Evolutionary conservation across 2,329 filamentous ascomycete species (phyloP).

Genomic region (Hirsutella thompsonii): DNA sequence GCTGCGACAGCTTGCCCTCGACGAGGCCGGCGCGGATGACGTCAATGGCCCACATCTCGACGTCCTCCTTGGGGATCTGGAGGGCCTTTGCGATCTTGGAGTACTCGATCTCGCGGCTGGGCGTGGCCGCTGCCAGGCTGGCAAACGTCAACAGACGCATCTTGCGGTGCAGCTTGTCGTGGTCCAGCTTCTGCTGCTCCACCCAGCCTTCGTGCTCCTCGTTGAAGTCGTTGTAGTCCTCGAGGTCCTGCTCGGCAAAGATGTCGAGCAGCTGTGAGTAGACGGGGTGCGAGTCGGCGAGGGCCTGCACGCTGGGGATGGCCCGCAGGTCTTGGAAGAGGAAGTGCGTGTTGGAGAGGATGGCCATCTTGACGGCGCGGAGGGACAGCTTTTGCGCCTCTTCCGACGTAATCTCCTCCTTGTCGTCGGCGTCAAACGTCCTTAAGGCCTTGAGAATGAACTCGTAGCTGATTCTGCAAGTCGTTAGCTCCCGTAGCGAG

Average conservation of each 20-base stretch:
- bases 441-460: slow-evolving; percentile 51
- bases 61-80: slow-evolving; percentile 68
- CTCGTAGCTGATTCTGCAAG: slow-evolving; percentile 45
- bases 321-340: slow-evolving; percentile 72
- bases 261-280: slow-evolving; percentile 91
- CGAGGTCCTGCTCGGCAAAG: slow-evolving; percentile 85
- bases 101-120: slow-evolving; percentile 82
- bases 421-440: slow-evolving; percentile 43
- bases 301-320: slow-evolving; percentile 72
- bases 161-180: slow-evolving; percentile 72
- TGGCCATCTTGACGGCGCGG: slow-evolving; percentile 40
- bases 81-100: slow-evolving; percentile 71
- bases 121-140: slow-evolving; percentile 71
- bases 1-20: slow-evolving; percentile 90
- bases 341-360: slow-evolving; percentile 43
- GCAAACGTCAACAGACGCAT: slow-evolving; percentile 92
- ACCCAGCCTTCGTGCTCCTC: slow-evolving; percentile 82
- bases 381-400: slow-evolving; percentile 49
- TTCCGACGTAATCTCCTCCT: slow-evolving; percentile 42
- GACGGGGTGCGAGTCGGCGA: slow-evolving; percentile 70
- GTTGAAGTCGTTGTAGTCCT: slow-evolving; percentile 92
- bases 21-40: slow-evolving; percentile 91
- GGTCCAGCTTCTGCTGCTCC: slow-evolving; percentile 60
- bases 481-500: background rate
- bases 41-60: slow-evolving; percentile 98